Conservation (phyloP, 768 basidiomycete genomes). For the Exidia glandulosa region DNA sequence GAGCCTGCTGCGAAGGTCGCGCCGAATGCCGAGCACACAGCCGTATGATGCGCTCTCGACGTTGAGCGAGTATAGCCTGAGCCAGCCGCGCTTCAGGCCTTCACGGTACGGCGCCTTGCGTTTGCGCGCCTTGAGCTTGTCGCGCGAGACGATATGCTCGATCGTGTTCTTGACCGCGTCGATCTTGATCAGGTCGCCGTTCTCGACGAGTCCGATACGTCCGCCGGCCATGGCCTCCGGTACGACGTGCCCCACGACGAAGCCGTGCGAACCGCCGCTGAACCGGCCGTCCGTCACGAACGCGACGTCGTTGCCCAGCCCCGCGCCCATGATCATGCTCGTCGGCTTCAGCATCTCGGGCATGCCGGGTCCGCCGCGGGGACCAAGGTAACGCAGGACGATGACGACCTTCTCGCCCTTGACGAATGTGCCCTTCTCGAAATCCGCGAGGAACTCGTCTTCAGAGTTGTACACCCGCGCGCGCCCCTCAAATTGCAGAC, state of each 20-base stretch:
- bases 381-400: conserved; percentile 90
- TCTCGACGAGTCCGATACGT: conserved; percentile 80
- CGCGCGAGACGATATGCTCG: conserved; percentile 61
- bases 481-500: conserved; percentile 78
- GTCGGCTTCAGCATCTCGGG: conserved; percentile 99
- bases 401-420: conserved; percentile 95
- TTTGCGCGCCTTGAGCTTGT: conserved; percentile 60
- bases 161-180: conserved; percentile 83
- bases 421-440: conserved; percentile 80
- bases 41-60: background rate
- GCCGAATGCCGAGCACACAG: background rate
- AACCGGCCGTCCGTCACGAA: conserved; percentile 97
- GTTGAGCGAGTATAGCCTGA: background rate
- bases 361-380: conserved; percentile 97
- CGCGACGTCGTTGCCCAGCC: conserved; percentile 89
- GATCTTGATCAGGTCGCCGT: conserved; percentile 80
- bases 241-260: conserved; percentile 93
- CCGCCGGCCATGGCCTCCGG: conserved; percentile 94
- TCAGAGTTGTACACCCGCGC: conserved; percentile 90
- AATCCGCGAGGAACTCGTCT: conserved; percentile 75
- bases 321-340: conserved; percentile 96
- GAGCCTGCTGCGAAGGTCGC: background rate
- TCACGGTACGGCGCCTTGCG: background rate
- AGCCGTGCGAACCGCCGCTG: conserved; percentile 95
- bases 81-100: background rate